Base-by-base conservation (phyloP, 148 eudicot genomes). In the Heliosperma pusillum region DNA sequence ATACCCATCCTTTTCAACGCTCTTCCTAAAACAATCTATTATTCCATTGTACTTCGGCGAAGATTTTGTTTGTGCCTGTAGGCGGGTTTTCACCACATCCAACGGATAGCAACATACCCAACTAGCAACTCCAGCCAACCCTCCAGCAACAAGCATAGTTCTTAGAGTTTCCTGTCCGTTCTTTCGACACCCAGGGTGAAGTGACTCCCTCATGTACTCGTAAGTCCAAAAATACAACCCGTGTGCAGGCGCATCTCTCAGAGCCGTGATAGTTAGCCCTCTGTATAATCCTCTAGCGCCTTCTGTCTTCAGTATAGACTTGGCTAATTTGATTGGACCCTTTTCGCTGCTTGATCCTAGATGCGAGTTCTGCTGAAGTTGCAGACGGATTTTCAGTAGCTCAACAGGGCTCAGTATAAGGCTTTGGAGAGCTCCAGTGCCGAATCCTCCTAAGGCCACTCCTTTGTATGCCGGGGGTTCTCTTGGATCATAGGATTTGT, bases 71-170 rank as follows among this genome's bases (percentile, higher is more conserved):
- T 87, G 92, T 19, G 87, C 97, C 50, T 95, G 99, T 19, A 92
- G 70, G 20, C 93, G 80, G 3, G 98, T 94, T 75, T 91, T 90
- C 10, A 91, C 36, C 74, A 92, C 99, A 75, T 92, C 99, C 74
- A 90, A 78, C 8, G 97, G 99, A 56, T 95, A 95, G 79, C 97
- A 89, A 29, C 75, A 59, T 19, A 89, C 70, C 99, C 97, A 92
- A 80, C 94, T 92, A 3, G 90, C 89, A 7, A 89, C 96, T 11
- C 97, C 97, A 0, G 98, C 98, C 7, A 92, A 85, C 7, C 98
- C 98, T 5, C 97, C 97, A 0, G 98, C 93, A 0, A 92, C 57
- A 30, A 95, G 87, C 93, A 95, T 95, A 0, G 98, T 95, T n/a
- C 55, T 61, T 21, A 88, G 76, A 25, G 69, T 84, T 78, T 92